Base-by-base conservation (phyloP, 2,329 filamentous ascomycete species). In the Zymoseptoria crescenta region DNA sequence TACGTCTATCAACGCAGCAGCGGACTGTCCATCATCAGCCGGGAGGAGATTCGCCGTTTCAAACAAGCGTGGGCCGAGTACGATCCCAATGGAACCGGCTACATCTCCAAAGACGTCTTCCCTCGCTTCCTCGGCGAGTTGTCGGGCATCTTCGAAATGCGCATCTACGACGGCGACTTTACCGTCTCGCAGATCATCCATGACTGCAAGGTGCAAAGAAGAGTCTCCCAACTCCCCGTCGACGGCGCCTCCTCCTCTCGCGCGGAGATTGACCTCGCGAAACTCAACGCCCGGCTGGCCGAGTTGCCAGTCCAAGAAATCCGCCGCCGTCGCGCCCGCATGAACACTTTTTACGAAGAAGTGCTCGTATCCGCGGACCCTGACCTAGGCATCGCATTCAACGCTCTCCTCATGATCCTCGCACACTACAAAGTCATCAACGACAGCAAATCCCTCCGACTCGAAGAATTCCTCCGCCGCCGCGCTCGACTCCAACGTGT, bases 401-500 rank as follows among this genome's bases (percentile, higher is more conserved):
- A 91, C 2, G 87, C 88, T 6, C 87, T 96, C 21, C 80, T 99
- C 55, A 94, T 99, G 88, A 95, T 96, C 61, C 80, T 99, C 59
- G 93, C 95, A 35, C 94, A 99, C 74, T 96, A 99, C 80, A 99
- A 97, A 70, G 91, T 99, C 70, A 99, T 99, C 73, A 96, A 87
- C 66, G 94, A 99, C 74, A 96, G 88, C 78, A 96, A 96, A 80
- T 96, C 91, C 74, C 78, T 99, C 70, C 91, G 90, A 62, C 82
- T 99, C 2, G 94, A 99, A 69, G 94, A 99, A 72, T 99, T 96
- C 73, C 76, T 99, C 58, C 87, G 93, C 59, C 90, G 95, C 45
- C 87, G 93, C 62, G 91, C 92, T 30, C 85, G 93, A 56, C 80
- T 99, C 53, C 93, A 97, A 73, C 87, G 93, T 62, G 93, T 99